Evolutionary conservation across 352 stramenopile genomes (phyloP).

Genomic region (Phytopythium aichiense): DNA sequence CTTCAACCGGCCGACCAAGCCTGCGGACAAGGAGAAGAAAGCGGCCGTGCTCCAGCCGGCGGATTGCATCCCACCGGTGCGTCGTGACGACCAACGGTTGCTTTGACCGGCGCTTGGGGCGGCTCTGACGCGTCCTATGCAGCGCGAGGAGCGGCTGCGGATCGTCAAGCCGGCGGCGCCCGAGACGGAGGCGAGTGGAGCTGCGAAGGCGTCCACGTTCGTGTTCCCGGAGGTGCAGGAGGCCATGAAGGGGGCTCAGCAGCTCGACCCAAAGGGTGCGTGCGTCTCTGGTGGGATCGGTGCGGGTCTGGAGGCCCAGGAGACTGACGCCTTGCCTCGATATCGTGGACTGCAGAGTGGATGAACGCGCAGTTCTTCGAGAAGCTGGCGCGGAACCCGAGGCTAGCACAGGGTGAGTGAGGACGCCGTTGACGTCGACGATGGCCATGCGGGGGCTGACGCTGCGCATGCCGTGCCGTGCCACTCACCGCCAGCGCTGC

Average conservation of each 20-base stretch:
- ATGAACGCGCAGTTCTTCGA: slow-evolving; percentile 70
- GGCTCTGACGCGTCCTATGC: background rate
- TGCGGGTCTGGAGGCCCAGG: background rate
- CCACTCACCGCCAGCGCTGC: slow-evolving; percentile 26
- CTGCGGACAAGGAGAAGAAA: background rate
- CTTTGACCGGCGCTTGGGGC: background rate
- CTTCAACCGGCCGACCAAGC: slow-evolving; percentile 24
- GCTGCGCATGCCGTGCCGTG: too few species aligned
- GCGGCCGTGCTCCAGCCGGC: background rate
- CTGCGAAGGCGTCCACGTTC: slow-evolving; percentile 20
- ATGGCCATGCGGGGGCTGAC: background rate
- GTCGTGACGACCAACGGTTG: background rate
- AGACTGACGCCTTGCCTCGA: background rate
- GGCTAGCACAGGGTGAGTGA: slow-evolving; percentile 41
- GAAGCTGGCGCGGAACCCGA: slow-evolving; percentile 57
- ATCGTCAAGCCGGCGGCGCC: slow-evolving; percentile 25
- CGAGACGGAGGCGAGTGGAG: slow-evolving; percentile 20
- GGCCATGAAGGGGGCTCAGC: slow-evolving; percentile 50
- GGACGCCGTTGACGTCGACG: background rate
- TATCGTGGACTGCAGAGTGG: slow-evolving; percentile 39
- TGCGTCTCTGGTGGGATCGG: background rate
- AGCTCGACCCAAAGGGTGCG: slow-evolving; percentile 62
- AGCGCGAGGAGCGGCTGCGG: slow-evolving; percentile 37
- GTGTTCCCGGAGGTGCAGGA: slow-evolving; percentile 78
- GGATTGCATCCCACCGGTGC: background rate